Percentiles rank a stretch among this genome's conserved stretches.
Evolutionary conservation across 441 rosid genomes (phyloP).

Genomic region (Gossypium gossypioides): DNA sequence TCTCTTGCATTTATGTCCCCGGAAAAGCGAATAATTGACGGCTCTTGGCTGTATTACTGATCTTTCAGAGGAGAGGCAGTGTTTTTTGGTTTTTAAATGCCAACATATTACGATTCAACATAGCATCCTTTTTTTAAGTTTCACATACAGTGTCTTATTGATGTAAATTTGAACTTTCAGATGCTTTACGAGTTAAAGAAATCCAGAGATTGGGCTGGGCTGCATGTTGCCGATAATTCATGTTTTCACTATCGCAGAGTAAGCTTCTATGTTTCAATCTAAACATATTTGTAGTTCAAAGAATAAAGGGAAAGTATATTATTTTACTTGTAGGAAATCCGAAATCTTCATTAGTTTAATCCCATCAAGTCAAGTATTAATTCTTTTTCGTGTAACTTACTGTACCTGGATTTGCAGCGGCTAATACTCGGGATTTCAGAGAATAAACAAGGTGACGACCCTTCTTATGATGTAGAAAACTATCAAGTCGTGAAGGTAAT

Average conservation of each 20-base stretch:
- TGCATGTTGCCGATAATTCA: conserved; percentile 79
- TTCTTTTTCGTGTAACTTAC: background rate
- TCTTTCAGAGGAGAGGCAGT: background rate
- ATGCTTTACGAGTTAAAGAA: conserved; percentile 56
- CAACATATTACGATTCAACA: background rate
- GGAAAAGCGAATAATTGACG: background rate
- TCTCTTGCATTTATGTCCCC: background rate
- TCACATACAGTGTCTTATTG: background rate
- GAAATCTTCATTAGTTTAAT: background rate
- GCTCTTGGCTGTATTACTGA: background rate
- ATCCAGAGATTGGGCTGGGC: conserved; percentile 66
- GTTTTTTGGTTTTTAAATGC: conserved; percentile 10
- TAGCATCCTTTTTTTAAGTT: conserved; percentile 10
- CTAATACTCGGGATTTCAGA: conserved; percentile 45
- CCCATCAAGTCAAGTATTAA: background rate
- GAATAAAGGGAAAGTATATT: conserved; percentile 3
- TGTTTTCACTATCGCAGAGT: conserved; percentile 86
- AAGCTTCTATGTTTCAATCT: conserved; percentile 23
- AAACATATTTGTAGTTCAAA: conserved; percentile 6
- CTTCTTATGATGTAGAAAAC: conserved; percentile 23
- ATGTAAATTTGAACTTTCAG: conserved; percentile 29
- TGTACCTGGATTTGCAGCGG: conserved; percentile 37
- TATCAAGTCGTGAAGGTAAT: conserved; percentile 47
- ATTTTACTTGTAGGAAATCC: background rate
- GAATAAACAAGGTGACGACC: conserved; percentile 23